Evolutionary conservation across 129 eudicot genomes (phyloP).

Genomic region (Lactuca sativa): DNA sequence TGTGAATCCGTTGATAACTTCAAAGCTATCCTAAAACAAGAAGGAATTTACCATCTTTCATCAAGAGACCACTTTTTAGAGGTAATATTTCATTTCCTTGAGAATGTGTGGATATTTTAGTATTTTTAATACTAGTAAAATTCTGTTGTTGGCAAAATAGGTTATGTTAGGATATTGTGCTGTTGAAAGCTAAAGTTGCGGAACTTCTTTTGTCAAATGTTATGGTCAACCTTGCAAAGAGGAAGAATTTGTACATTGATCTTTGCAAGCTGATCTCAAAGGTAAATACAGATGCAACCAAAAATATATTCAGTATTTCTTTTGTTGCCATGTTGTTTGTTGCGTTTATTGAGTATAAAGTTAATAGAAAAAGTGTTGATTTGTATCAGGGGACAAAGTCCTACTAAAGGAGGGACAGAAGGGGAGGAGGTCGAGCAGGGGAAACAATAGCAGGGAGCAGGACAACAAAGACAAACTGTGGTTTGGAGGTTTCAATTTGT

Average conservation of each 20-base stretch:
- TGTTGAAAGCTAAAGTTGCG: constrained; percentile 92
- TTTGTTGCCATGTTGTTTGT: too few species aligned
- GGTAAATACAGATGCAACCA: too few species aligned
- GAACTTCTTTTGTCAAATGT: constrained; percentile 81
- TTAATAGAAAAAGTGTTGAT: neutral
- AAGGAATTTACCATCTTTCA: constrained; percentile 41
- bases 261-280: constrained; percentile 70
- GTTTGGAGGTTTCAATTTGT: constrained; percentile 95
- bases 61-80: constrained; percentile 10
- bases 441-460: constrained; percentile 56
- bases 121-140: too few species aligned
- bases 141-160: constrained; percentile 32
- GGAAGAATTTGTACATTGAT: constrained; percentile 64
- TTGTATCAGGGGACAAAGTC: constrained; percentile 45
- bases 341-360: neutral
- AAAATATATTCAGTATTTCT: too few species aligned
- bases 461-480: constrained; percentile 77
- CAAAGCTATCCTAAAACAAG: constrained; percentile 28
- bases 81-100: too few species aligned
- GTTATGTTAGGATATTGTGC: constrained; percentile 87
- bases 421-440: constrained; percentile 71
- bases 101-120: too few species aligned
- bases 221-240: constrained; percentile 73
- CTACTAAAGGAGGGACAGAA: constrained; percentile 56
- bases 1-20: constrained; percentile 30